Evolutionary conservation across 148 eudicot species (phyloP), one percentile per base, ranked within the genome.

Genomic region (Vaccinium corymbosum): DNA sequence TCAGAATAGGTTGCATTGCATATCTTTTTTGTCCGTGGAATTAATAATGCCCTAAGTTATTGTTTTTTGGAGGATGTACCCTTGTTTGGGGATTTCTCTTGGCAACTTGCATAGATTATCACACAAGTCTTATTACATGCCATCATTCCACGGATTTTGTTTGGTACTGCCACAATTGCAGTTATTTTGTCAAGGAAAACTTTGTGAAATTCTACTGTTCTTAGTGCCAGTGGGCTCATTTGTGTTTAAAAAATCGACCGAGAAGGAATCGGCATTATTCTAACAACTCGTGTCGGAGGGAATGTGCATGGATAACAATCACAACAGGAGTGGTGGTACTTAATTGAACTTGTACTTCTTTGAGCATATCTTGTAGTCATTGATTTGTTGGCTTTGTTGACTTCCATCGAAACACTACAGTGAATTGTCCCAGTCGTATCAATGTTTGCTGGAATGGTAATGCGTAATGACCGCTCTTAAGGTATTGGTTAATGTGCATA

Each of bases 51-150:
- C 20, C 70, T 2, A 1, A 38, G 6, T 55, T 55, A 38, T 15
- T 55, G 32, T 14, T 32, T 17, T 51, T 77, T 13, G 10, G 27
- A 10, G 4, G 29, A 22, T 27, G n/a, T 42, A 76, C 32, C 1
- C 25, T 76, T 76, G 79, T 76, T 29, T 76, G 79, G 79, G 51
- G 55, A 76, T 55, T n/a, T 76, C 38, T 7, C 25, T 13, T 7
- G 7, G 77, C n/a, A 35, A 42, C 75, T 27, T 29, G 75, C 38
- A 14, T 71, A 32, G 13, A 71, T 32, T 9, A 25, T 25, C 70
- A 25, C 15, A 25, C 13, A 46, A 76, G 27, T 71, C 76, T 35
- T 15, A 14, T 3, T 71, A 16, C 19, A 13, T 75, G 55, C 13
- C 70, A 62, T 62, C 70, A 19, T 0, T 9, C 55, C 78, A 48